Conservation (phyloP, 176 grass and related monocot species). For the Olyra latifolia region DNA sequence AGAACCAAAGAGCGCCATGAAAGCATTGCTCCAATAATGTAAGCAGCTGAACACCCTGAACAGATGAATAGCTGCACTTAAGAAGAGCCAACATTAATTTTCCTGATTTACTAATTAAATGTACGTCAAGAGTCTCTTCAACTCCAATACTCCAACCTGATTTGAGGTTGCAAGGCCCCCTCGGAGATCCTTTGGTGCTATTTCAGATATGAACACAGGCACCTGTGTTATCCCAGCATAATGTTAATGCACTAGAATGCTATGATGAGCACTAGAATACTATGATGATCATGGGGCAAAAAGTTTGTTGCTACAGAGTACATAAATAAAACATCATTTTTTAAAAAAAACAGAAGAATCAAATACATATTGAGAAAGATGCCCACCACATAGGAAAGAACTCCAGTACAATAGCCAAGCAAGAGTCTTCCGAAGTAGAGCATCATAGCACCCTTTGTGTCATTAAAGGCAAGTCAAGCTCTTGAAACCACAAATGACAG, state of each 20-base stretch:
- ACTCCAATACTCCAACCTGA: conserved; percentile 34
- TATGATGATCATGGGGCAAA: neutral
- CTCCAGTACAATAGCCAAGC: conserved; percentile 62
- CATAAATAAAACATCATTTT: neutral
- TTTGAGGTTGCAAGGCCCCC: conserved; percentile 65
- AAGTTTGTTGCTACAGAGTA: neutral
- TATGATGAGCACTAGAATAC: neutral
- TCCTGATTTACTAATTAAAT: neutral
- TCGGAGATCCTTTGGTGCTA: conserved; percentile 67
- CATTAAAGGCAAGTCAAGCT: conserved; percentile 1
- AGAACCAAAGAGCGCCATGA: conserved; percentile 66
- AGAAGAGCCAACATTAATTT: neutral
- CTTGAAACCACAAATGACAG: neutral
- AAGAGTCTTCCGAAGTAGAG: conserved; percentile 59
- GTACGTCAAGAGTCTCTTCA: neutral
- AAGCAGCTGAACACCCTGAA: conserved; percentile 59
- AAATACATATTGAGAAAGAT: conserved; percentile 2
- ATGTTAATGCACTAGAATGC: neutral
- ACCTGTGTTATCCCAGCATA: conserved; percentile 41
- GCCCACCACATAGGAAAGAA: conserved; percentile 83
- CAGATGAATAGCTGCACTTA: conserved; percentile 62
- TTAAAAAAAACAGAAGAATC: neutral
- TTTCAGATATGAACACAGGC: conserved; percentile 79
- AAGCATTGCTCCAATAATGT: conserved; percentile 68
- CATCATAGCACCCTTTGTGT: conserved; percentile 34